Conservation (phyloP, 768 basidiomycete genomes). For the Amanita phalloides region DNA sequence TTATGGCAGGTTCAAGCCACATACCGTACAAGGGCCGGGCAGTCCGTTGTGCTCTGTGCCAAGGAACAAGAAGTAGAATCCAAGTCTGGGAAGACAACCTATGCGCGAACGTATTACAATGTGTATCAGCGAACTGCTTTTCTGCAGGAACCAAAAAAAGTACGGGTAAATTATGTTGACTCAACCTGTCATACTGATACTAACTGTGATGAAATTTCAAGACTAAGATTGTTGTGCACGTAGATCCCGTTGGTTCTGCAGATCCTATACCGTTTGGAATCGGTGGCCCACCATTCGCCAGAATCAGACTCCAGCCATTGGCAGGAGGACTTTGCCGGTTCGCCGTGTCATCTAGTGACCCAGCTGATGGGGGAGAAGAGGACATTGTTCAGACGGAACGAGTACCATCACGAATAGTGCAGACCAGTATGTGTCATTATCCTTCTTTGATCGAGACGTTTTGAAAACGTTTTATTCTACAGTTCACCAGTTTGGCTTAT, state of each 20-base stretch:
- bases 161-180: slow-evolving; percentile 17
- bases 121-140: slow-evolving; percentile 78
- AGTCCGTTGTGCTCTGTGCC: slow-evolving; percentile 61
- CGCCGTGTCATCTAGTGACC: slow-evolving; percentile 65
- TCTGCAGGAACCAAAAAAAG: slow-evolving; percentile 72
- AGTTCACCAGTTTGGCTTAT: slow-evolving; percentile 87
- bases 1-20: slow-evolving; percentile 83
- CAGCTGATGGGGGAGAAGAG: slow-evolving; percentile 64
- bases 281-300: slow-evolving; percentile 60
- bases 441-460: background rate
- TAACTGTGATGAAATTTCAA: slow-evolving; percentile 17
- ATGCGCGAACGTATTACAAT: slow-evolving; percentile 81
- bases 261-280: slow-evolving; percentile 73
- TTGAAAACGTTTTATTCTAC: slow-evolving; percentile 1
- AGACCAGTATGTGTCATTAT: slow-evolving; percentile 60
- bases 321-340: slow-evolving; percentile 76
- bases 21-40: slow-evolving; percentile 61
- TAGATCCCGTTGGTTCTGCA: slow-evolving; percentile 67
- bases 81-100: slow-evolving; percentile 45
- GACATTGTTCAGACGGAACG: slow-evolving; percentile 73
- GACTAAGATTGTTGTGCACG: slow-evolving; percentile 84
- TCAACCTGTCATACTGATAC: background rate
- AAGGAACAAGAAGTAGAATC: slow-evolving; percentile 72
- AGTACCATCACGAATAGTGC: slow-evolving; percentile 65
- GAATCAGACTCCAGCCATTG: slow-evolving; percentile 76